These are phyloP conservation scores for Dionaea muscipula DNA, from an alignment of 179 eudicot genomes.

Conservation along the genomic window DNA sequence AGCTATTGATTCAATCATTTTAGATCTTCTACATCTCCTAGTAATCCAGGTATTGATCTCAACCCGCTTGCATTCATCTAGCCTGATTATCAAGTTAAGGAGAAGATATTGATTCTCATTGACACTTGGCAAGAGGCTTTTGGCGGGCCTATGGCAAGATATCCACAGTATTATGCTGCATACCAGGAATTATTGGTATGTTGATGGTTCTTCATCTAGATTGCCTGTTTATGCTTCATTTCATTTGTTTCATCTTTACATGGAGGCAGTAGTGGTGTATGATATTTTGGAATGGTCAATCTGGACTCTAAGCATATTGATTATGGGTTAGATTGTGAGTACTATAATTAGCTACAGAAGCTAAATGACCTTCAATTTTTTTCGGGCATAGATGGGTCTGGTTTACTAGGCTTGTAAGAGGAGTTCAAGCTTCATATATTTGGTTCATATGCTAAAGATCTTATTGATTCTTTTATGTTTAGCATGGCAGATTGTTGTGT, in stretches of 20 bases:
- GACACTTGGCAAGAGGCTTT: constrained; percentile 99
- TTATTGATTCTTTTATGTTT: no score
- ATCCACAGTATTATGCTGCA: constrained; percentile 82
- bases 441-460: no score
- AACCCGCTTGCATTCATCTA: constrained; percentile 18
- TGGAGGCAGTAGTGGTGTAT: background rate
- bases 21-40: background rate
- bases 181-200: constrained; percentile 94
- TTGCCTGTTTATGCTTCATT: no score
- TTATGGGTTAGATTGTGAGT: no score
- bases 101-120: constrained; percentile 76
- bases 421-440: no score
- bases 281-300: background rate
- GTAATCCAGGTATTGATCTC: constrained; percentile 7
- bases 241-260: no score
- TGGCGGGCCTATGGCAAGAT: constrained; percentile 89
- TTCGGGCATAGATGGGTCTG: no score
- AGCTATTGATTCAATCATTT: constrained; percentile 8
- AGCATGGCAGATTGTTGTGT: no score
- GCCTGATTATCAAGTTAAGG: constrained; percentile 91
- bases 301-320: background rate
- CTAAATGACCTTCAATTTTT: no score
- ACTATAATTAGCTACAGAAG: no score
- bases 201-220: background rate
- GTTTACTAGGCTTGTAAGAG: no score